Conservation (phyloP, 768 basidiomycete genomes). For the Suillus americanus region DNA sequence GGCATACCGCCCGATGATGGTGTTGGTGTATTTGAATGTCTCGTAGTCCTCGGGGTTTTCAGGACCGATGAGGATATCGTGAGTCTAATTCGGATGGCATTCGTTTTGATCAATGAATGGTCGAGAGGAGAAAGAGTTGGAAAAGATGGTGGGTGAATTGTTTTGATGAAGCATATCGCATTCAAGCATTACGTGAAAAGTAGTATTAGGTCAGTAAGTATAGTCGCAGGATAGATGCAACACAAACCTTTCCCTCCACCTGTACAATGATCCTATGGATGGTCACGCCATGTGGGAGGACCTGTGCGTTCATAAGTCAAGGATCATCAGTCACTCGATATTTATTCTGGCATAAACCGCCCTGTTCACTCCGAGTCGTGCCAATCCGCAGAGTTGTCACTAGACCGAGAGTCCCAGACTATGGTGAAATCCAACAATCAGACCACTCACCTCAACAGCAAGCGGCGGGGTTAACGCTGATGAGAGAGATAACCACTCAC, state of each 20-base stretch:
- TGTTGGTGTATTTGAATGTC: constrained; percentile 68
- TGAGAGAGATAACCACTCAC: constrained; percentile 37
- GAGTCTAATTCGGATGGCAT: constrained; percentile 42
- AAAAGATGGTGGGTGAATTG: constrained; percentile 20
- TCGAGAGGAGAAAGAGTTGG: not conserved
- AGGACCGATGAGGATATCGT: constrained; percentile 77
- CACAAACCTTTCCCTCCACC: constrained; percentile 57
- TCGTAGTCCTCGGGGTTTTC: constrained; percentile 59
- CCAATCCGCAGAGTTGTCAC: not conserved
- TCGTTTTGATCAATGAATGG: not conserved
- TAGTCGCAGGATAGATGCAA: not conserved
- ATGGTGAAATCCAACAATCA: not conserved
- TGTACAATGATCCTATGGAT: constrained; percentile 68
- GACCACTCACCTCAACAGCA: constrained; percentile 54
- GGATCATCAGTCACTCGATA: not conserved
- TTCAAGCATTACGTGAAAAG: not conserved
- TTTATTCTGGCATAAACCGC: constrained; percentile 1
- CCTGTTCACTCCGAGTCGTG: not conserved
- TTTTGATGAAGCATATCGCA: not conserved
- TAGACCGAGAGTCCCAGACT: not conserved
- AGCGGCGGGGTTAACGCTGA: constrained; percentile 52
- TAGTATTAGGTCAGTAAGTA: not conserved
- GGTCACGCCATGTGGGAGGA: constrained; percentile 67
- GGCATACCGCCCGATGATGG: constrained; percentile 69
- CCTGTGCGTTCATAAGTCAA: constrained; percentile 32